These are phyloP conservation scores for Blepharisma undulans DNA, from an alignment of 169 alveolate genomes.

Conservation along the genomic window DNA sequence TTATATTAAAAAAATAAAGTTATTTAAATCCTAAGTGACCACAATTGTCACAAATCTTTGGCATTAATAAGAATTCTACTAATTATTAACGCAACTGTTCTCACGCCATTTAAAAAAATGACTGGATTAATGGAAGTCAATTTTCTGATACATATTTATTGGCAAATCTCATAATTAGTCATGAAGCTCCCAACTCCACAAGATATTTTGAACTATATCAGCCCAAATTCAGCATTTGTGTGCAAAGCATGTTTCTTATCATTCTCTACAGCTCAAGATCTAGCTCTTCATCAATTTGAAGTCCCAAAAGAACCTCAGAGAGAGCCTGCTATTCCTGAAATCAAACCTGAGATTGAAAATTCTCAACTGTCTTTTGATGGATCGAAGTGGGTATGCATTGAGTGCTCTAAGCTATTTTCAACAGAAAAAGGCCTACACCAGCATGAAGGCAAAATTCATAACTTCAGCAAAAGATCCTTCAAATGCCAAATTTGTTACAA, in stretches of 20 bases:
- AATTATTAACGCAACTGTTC: neutral
- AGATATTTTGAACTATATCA: neutral
- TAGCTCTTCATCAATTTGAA: neutral
- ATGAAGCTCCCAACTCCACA: neutral
- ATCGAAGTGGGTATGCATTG: neutral
- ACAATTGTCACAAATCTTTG: neutral
- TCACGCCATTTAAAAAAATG: neutral
- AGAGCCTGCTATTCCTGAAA: neutral
- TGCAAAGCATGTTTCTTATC: neutral
- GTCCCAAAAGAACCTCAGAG: neutral
- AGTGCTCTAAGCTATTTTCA: neutral
- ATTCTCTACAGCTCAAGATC: neutral
- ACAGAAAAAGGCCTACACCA: neutral
- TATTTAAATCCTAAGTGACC: no score
- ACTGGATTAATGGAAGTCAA: neutral
- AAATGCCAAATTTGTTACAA: slow-evolving; percentile 5
- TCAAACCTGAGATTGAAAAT: neutral
- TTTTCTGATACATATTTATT: neutral
- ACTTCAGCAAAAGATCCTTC: neutral
- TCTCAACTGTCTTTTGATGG: neutral
- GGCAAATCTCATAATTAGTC: neutral
- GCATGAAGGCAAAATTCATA: slow-evolving; percentile 16
- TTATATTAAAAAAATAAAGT: no score
- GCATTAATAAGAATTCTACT: neutral
- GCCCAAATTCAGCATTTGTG: neutral